Evolutionary conservation across 306 rosid species (phyloP), one percentile per base, ranked within the genome.

Genomic region (Prunus fruticosa): DNA sequence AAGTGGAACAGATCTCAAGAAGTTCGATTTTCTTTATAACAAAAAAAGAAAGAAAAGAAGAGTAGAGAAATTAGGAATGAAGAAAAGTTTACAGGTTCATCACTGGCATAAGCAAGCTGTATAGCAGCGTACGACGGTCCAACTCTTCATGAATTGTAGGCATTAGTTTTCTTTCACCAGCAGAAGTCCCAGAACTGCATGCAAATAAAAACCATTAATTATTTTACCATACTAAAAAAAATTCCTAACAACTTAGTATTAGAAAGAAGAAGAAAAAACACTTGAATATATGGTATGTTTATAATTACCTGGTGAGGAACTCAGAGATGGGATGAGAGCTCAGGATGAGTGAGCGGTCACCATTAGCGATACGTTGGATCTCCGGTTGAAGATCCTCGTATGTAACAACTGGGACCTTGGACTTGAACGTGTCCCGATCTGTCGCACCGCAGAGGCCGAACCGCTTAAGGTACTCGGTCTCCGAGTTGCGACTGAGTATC

Each of bases 151-250:
- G 60, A 76, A 91, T 92, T 9, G 97, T 92, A 1, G 99, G 99
- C 92, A 88, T 92, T 86, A 95, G 43, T 72, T 95, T 95, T 72
- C 97, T 82, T 76, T 95, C 97, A 0, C 99, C 99, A 5, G 93
- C 97, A 1, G 99, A 95, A 11, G 99, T 95, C 66, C 99, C 99
- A 38, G 99, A 95, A 43, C 99, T 95, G 91, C 58, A 83, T 19
- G 60, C 60, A 57, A 57, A 43, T 38, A 7, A 45, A 56, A 46
- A 41, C 13, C 22, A 60, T 73, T 58, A 25, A 41, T n/a, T 43
- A 20, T 38, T 38, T 1, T 38, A 9, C 20, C 27, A 4, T 5
- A 3, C 45, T 6, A 18, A 2, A 43, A 20, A 67, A 5, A 56
- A 56, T 0, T 2, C 7, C 12, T 11, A 19, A 58, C 5, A 63